Percentiles rank a stretch among this genome's conserved stretches.
These are phyloP conservation scores for Epichloe sibirici DNA, from an alignment of 2,329 filamentous ascomycete species.

Conservation along the genomic window DNA sequence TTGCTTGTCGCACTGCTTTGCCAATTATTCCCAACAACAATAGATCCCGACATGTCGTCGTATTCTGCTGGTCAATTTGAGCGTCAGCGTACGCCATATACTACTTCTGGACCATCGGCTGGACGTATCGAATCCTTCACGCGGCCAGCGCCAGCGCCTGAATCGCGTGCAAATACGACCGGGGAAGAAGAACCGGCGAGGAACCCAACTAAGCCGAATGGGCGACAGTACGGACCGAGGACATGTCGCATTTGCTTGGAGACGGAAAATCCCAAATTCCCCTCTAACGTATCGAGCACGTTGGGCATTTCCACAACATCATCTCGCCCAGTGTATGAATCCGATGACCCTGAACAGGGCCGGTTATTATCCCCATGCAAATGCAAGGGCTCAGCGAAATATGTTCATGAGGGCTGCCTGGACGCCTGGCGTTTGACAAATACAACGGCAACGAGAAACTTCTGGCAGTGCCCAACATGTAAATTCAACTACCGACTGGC, in stretches of 20 bases:
- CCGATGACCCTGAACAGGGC: slow-evolving; percentile 59
- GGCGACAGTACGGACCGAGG: slow-evolving; percentile 51
- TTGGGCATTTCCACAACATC: slow-evolving; percentile 21
- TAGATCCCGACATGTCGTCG: slow-evolving; percentile 17
- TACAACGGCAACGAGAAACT: slow-evolving; percentile 53
- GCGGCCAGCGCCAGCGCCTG: background rate
- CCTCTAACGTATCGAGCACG: slow-evolving; percentile 19
- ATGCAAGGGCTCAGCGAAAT: slow-evolving; percentile 87
- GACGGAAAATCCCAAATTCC: slow-evolving; percentile 38
- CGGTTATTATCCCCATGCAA: slow-evolving; percentile 80
- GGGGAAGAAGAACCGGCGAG: slow-evolving; percentile 4
- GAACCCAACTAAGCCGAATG: slow-evolving; percentile 8
- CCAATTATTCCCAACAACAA: slow-evolving; percentile 1
- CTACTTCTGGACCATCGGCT: background rate
- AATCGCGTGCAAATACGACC: background rate
- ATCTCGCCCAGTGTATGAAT: slow-evolving; percentile 47
- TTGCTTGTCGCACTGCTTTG: background rate
- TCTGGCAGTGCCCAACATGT: slow-evolving; percentile 82
- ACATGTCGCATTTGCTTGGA: slow-evolving; percentile 89
- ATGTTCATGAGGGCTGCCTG: slow-evolving; percentile 87
- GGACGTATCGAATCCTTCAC: background rate
- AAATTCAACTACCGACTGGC: slow-evolving; percentile 70
- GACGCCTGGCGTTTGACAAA: slow-evolving; percentile 69
- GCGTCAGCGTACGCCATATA: slow-evolving; percentile 4
- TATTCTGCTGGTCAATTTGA: slow-evolving; percentile 9